These are phyloP conservation scores for Davidsoniella australis DNA, from an alignment of 2,329 filamentous ascomycete genomes.

Conservation along the genomic window DNA sequence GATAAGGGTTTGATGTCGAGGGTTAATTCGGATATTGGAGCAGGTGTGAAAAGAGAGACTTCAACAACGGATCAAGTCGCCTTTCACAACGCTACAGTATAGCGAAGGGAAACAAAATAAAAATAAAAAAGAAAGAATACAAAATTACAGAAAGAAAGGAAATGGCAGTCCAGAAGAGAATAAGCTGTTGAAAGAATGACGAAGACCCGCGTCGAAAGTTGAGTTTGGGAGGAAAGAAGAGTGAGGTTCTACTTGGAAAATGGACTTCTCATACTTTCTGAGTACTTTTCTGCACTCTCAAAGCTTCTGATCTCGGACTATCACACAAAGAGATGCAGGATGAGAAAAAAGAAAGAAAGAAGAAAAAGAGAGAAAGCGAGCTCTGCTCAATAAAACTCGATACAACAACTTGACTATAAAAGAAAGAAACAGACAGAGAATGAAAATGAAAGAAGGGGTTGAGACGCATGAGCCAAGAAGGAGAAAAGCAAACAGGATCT, in stretches of 20 bases:
- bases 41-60: too few relatives aligned
- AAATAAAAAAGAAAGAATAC: not conserved
- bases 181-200: not conserved
- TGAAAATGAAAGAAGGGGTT: not conserved
- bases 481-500: too few relatives aligned
- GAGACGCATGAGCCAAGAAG: too few relatives aligned
- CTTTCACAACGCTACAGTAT: too few relatives aligned
- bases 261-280: too few relatives aligned
- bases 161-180: not conserved
- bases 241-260: not conserved
- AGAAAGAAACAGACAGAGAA: not conserved
- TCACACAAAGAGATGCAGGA: not conserved
- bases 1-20: too few relatives aligned
- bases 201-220: not conserved
- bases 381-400: not conserved
- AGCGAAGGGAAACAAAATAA: not conserved
- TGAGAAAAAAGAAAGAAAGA: not conserved
- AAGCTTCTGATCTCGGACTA: not conserved
- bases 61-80: too few relatives aligned
- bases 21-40: not conserved
- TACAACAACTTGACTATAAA: not conserved
- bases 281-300: too few relatives aligned
- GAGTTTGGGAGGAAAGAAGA: not conserved
- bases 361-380: conserved; percentile 1
- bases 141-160: not conserved